Conservation (phyloP, 2,329 filamentous ascomycete species). For the Aaosphaeria arxii region DNA sequence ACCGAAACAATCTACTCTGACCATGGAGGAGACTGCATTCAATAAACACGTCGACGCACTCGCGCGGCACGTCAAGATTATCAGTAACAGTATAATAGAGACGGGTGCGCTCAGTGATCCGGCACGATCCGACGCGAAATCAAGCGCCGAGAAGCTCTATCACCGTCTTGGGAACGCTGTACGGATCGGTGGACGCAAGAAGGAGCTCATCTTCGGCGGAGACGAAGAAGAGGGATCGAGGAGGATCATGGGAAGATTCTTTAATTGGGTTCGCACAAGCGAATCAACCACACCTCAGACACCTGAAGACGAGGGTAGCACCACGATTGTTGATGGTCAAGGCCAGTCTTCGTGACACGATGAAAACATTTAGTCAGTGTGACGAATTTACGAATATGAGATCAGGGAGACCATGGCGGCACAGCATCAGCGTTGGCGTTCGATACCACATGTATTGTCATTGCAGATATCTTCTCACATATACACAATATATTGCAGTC, state of each 20-base stretch:
- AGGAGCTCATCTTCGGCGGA: constrained; percentile 37
- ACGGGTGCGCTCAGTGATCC: constrained; percentile 56
- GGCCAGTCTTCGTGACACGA: no score
- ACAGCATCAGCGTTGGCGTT: no score
- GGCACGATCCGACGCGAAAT: constrained; percentile 73
- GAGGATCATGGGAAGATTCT: constrained; percentile 1
- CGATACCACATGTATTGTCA: no score
- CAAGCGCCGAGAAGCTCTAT: constrained; percentile 69
- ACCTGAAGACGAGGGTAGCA: no score
- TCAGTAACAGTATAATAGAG: constrained; percentile 65
- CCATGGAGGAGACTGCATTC: constrained; percentile 52
- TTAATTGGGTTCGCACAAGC: not conserved
- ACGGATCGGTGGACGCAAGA: constrained; percentile 55
- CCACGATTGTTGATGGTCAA: no score
- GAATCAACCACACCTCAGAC: no score
- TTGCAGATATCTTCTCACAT: no score
- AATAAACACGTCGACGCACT: constrained; percentile 70
- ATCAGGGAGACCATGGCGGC: no score
- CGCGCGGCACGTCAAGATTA: constrained; percentile 44
- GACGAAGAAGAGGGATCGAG: constrained; percentile 51
- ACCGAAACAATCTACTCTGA: constrained; percentile 8
- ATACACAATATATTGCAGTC: no score
- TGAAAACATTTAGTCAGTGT: no score
- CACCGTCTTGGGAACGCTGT: constrained; percentile 70
- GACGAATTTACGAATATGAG: no score